Evolutionary conservation across 768 basidiomycete genomes (phyloP), one percentile per base, ranked within the genome.

Genomic region (Boletus coccyginus): DNA sequence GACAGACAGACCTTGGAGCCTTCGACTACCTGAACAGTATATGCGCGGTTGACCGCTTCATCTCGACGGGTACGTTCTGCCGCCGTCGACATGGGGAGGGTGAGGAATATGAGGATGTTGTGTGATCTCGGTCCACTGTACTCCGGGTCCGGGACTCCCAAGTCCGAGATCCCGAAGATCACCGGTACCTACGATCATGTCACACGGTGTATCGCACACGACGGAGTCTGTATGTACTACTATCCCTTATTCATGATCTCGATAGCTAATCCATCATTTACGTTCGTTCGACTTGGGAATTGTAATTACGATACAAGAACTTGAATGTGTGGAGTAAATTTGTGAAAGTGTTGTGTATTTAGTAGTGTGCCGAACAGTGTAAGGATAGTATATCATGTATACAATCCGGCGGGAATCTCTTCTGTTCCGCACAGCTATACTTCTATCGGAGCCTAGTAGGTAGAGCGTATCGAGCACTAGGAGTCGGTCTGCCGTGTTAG

Each of bases 11-110:
- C 86, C 70, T 79, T 73, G 51, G 81, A 72, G 9, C 78, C 87
- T 50, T 84, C 85, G 57, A 69, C 75, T n/a, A 79, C 75, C 64
- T 88, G 87, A 19, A 88, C 61, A 43, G 73, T 70, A 56, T 87
- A 80, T 35, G 87, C 87, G 62, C 73, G 74, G 21, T 87, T 78
- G 47, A 81, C 77, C 56, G 85, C 82, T 66, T 82, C 77, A 50
- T 76, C 75, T 38, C 79, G 74, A 56, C 77, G 79, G 50, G 74
- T 70, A 60, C 74, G 74, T 53, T 60, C 57, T 12, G 53, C 42
- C 17, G 55, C 52, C 16, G 50, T 69, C 33, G 68, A 59, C 70
- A 73, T 73, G 58, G 41, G 44, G 32, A 52, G 47, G 12, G 45
- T 51, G 49, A 29, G 35, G 38, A 21, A 41, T 41, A 0, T 46